phyloP scores from a whole-genome alignment of 768 basidiomycete species.

The Kwoniella sp. region DNA sequence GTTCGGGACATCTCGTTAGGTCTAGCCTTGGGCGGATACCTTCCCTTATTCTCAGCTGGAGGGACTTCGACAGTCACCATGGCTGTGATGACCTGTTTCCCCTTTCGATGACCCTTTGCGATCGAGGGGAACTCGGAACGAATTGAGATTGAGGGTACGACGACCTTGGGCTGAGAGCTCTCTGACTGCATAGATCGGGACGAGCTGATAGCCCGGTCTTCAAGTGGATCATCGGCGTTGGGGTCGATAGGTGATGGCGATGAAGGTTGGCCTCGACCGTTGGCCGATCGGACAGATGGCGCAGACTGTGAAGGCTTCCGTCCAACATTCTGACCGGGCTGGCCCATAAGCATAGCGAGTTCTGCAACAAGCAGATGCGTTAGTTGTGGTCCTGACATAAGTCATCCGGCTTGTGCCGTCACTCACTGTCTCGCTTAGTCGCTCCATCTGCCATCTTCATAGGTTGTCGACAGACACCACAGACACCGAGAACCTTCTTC shows the following conservation, averaged over 20 bases:
- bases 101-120: slow-evolving; percentile 62
- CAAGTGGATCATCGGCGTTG: slow-evolving; percentile 82
- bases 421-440: slow-evolving; percentile 83
- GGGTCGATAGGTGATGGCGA: slow-evolving; percentile 61
- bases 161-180: slow-evolving; percentile 62
- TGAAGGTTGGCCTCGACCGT: slow-evolving; percentile 18
- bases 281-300: slow-evolving; percentile 41
- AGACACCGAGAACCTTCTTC: slow-evolving; percentile 75
- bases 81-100: slow-evolving; percentile 84
- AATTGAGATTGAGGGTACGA: slow-evolving; percentile 90
- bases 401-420: not conserved
- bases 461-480: slow-evolving; percentile 92
- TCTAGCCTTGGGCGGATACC: slow-evolving; percentile 35
- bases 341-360: slow-evolving; percentile 88
- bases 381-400: not conserved
- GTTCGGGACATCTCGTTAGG: slow-evolving; percentile 19
- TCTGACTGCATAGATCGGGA: slow-evolving; percentile 12
- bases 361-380: slow-evolving; percentile 61
- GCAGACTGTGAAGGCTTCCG: slow-evolving; percentile 37
- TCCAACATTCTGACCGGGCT: slow-evolving; percentile 61
- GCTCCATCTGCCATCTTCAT: slow-evolving; percentile 83
- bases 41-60: slow-evolving; percentile 40
- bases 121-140: slow-evolving; percentile 87
- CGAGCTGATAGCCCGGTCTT: slow-evolving; percentile 59
- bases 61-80: slow-evolving; percentile 92